These are phyloP conservation scores for Tetragonia tetragonoides DNA, from an alignment of 148 eudicot species.

Conservation along the genomic window DNA sequence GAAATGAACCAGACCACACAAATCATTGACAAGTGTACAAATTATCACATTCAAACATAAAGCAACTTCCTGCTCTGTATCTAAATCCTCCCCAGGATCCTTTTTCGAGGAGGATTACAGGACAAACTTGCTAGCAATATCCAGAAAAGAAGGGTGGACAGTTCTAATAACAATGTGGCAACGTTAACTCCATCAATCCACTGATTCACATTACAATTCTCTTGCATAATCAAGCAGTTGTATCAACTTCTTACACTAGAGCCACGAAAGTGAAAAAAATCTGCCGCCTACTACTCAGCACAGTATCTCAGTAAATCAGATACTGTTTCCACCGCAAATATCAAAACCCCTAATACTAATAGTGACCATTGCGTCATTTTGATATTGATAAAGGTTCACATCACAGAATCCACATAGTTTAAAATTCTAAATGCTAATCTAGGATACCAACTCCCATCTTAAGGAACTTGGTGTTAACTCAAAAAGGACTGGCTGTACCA, in stretches of 20 bases:
- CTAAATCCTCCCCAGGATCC: not conserved
- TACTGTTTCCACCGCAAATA: not conserved
- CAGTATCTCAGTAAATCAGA: not conserved
- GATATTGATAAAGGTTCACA: not conserved
- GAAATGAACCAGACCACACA: not conserved
- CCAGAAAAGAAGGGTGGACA: not conserved
- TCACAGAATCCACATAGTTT: not conserved
- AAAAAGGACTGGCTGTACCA: constrained; percentile 12
- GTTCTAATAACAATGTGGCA: not conserved
- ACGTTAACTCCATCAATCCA: not conserved
- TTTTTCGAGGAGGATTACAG: not conserved
- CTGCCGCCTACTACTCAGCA: not conserved
- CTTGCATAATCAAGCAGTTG: not conserved
- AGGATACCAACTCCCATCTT: constrained; percentile 14
- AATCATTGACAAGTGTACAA: not conserved
- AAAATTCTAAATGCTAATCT: constrained; percentile 6
- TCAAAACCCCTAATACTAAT: not conserved
- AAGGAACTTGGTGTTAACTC: constrained; percentile 12
- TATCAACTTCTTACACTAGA: not conserved
- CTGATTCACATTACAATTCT: not conserved
- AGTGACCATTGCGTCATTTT: not conserved
- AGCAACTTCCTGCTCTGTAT: not conserved
- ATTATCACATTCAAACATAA: not conserved
- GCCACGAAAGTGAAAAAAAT: not conserved
- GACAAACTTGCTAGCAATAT: not conserved